These are phyloP conservation scores for Nicotiana tabacum DNA, from an alignment of 257 asterid genomes.

Conservation along the genomic window DNA sequence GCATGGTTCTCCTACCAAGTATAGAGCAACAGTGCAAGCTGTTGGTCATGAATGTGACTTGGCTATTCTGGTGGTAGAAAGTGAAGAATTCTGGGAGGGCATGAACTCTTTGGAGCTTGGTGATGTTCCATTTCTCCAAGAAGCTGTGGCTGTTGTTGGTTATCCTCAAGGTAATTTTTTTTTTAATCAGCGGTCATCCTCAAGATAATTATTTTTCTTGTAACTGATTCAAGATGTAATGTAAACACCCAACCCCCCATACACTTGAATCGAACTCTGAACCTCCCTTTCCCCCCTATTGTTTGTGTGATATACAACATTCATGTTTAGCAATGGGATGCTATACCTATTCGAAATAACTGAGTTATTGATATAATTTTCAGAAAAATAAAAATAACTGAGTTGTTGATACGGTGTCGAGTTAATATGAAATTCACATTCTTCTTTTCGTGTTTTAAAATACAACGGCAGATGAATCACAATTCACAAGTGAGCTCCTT, in stretches of 20 bases:
- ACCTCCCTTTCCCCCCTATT: background rate
- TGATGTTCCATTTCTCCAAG: constrained; percentile 90
- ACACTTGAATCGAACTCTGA: background rate
- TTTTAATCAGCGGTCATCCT: constrained; percentile 50
- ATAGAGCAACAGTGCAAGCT: constrained; percentile 79
- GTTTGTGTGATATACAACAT: background rate
- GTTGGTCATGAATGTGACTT: constrained; percentile 97
- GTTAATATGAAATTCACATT: background rate
- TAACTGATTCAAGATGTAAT: background rate
- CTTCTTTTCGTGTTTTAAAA: background rate
- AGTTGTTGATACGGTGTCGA: background rate
- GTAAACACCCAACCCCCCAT: background rate
- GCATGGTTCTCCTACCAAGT: constrained; percentile 89
- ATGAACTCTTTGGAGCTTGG: constrained; percentile 77
- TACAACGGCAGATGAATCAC: background rate
- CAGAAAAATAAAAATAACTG: too few species aligned
- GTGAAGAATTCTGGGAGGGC: constrained; percentile 91
- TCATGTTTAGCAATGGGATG: background rate
- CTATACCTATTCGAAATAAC: background rate
- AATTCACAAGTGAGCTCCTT: background rate
- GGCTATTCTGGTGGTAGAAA: constrained; percentile 80
- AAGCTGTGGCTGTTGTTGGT: constrained; percentile 97
- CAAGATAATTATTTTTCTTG: constrained; percentile 51
- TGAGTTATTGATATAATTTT: background rate
- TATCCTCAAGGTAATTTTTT: constrained; percentile 87